phyloP scores from a whole-genome alignment of 78 protist species.

The Dictyostelium intermedium region DNA sequence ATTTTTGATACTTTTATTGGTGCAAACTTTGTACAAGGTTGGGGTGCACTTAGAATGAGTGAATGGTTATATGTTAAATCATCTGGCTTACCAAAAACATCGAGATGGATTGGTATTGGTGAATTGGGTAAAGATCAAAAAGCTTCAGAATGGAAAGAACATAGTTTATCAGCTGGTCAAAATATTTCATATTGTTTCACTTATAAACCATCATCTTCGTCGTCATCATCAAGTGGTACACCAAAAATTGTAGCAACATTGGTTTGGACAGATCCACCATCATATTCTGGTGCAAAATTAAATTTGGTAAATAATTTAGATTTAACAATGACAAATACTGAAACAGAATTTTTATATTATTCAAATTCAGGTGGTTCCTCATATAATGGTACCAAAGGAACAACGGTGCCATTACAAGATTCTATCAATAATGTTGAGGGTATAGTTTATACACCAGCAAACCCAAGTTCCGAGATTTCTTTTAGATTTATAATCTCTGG shows the following conservation, averaged over 20 bases:
- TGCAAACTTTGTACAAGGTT: slow-evolving; percentile 68
- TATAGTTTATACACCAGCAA: slow-evolving; percentile 11
- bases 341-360: neutral
- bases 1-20: neutral
- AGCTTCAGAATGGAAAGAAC: slow-evolving; percentile 14
- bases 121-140: neutral
- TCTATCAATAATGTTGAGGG: slow-evolving; percentile 83
- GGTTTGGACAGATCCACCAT: slow-evolving; percentile 90
- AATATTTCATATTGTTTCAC: slow-evolving; percentile 4
- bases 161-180: neutral
- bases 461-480: neutral
- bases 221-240: too few species aligned
- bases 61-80: neutral
- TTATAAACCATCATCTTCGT: neutral
- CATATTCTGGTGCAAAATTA: slow-evolving; percentile 20
- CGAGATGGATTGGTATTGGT: slow-evolving; percentile 16
- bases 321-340: neutral
- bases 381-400: neutral
- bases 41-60: slow-evolving; percentile 64
- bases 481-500: slow-evolving; percentile 34
- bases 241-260: slow-evolving; percentile 76
- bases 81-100: neutral
- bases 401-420: neutral
- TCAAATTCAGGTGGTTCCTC: neutral
- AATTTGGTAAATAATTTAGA: slow-evolving; percentile 88